Conservation (phyloP, 768 basidiomycete species). For the Xerocomellus intermedius region DNA sequence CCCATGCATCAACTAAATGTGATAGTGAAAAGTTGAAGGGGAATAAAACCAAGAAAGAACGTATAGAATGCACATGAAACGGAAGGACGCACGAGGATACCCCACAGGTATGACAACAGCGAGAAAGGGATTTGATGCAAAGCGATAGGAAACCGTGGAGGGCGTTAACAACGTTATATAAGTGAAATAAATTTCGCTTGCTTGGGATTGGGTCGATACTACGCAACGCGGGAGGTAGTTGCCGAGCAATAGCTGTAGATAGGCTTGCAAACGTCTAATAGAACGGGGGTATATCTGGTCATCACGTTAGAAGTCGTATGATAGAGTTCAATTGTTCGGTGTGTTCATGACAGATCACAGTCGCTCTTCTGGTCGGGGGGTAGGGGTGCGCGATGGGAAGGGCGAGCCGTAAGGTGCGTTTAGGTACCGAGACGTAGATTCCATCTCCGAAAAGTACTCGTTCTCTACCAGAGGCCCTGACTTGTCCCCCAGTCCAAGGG, state of each 20-base stretch:
- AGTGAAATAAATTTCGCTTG: conserved; percentile 35
- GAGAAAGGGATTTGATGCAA: conserved; percentile 21
- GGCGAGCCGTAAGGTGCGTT: conserved; percentile 51
- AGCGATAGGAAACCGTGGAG: conserved; percentile 25
- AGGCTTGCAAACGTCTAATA: conserved; percentile 33
- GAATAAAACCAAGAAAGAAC: conserved; percentile 26
- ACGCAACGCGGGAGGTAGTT: conserved; percentile 22
- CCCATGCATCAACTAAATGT: conserved; percentile 13
- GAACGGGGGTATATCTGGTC: conserved; percentile 34
- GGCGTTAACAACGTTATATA: conserved; percentile 35
- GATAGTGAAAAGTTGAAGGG: conserved; percentile 8
- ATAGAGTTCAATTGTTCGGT: conserved; percentile 23
- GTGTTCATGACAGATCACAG: conserved; percentile 21
- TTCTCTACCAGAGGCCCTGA: conserved; percentile 25
- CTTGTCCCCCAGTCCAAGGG: conserved; percentile 42
- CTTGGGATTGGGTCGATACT: conserved; percentile 23
- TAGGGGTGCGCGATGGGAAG: conserved; percentile 48
- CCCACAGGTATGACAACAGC: conserved; percentile 14
- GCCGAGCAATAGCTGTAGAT: conserved; percentile 35
- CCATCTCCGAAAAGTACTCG: conserved; percentile 40
- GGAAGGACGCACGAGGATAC: conserved; percentile 19
- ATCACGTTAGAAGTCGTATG: conserved; percentile 36
- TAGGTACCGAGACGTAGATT: conserved; percentile 45
- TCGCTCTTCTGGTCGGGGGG: conserved; percentile 38
- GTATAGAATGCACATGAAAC: conserved; percentile 17